Evolutionary conservation across 768 basidiomycete genomes (phyloP), one percentile per base, ranked within the genome.

Genomic region (Pleurotus platypus): DNA sequence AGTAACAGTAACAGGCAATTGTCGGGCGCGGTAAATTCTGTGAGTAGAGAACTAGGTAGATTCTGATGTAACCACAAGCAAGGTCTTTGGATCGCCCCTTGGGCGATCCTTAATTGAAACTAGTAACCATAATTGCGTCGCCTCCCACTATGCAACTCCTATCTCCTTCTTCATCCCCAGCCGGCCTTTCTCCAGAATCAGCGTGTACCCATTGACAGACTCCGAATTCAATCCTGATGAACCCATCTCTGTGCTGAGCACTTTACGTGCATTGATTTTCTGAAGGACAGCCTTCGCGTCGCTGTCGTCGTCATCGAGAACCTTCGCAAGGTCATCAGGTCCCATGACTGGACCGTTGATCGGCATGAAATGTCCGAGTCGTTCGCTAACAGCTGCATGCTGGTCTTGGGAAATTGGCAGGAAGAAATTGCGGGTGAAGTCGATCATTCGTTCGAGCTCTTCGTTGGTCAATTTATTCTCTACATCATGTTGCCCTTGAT

Each of bases 241-340:
- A 26, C 58, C 55, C 30, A 50, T 56, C 37, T 62, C 62, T 11
- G 59, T 58, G 48, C 62, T 60, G 22, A 66, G 51, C 35, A 82
- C 68, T 50, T 77, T 72, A 22, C 79, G 73, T 18, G 78, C 77
- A 56, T 82, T 81, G 53, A 75, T 70, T 55, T 76, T 74, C 45
- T 74, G 71, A 40, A 76, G 61, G 56, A 78, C 72, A 65, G 70
- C 69, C 57, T 62, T 72, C 55, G 66, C 68, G 38, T 69, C 68
- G 26, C 62, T 59, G 26, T 67, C 66, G 20, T 50, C 49, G 4
- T 50, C 49, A 16, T 50, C 49, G 13, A 50, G 49, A 16, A 56
- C 55, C 38, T 47, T 45, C n/a, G 20, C 30, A 13, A 56, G 46
- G 46, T 56, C 55, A 27, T 50, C 49, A 20, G 49, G 49, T 5